Base-by-base conservation (phyloP, 2,329 filamentous ascomycete genomes). In the Chrysoporthe austroafricana region DNA sequence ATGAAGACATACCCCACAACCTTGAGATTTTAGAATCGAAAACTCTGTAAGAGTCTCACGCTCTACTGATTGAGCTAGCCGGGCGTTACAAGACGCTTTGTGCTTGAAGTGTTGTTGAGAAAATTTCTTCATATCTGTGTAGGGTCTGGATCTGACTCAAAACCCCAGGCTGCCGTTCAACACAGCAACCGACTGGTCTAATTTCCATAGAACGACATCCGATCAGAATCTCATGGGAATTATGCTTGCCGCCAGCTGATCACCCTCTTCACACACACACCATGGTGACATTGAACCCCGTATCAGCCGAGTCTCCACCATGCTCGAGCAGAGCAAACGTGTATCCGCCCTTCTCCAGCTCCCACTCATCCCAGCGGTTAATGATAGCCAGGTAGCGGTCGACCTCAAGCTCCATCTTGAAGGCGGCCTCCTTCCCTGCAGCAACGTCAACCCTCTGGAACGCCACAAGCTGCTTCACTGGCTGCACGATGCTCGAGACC, bases 31-130 rank as follows among this genome's bases (percentile, higher is more conserved):
- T 42, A 68, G 66, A 68, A 66, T 62, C 66, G 59, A 39, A 63
- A 66, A 43, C 13, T 39, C 56, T 44, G 3, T 86, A 86, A 86
- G 88, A 90, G 88, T 89, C 87, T 88, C 84, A 89, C 87, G 87
- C 87, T 90, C 88, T 90, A 89, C 85, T 85, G 85, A 88, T 88
- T 88, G 86, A 88, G 86, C 86, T 88, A 88, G 83, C 84, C 83
- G 80, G 83, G 83, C 83, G 61, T 44, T 62, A 46, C 48, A 1
- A 60, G 64, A 63, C 63, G 63, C 64, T 61, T 34, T 4, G 11
- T 54, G 11, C 21, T 26, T 52, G 48, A 32, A 5, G 5, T 52
- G 26, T 4, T 9, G 14, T 13, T 7, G 8, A n/a, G 16, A 11
- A 57, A 57, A 57, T 3, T 36, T 39, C 54, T 57, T 39, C 54